Evolutionary conservation across 305 asterid species (phyloP), one percentile per base, ranked within the genome.

Genomic region (Euphrasia arctica): DNA sequence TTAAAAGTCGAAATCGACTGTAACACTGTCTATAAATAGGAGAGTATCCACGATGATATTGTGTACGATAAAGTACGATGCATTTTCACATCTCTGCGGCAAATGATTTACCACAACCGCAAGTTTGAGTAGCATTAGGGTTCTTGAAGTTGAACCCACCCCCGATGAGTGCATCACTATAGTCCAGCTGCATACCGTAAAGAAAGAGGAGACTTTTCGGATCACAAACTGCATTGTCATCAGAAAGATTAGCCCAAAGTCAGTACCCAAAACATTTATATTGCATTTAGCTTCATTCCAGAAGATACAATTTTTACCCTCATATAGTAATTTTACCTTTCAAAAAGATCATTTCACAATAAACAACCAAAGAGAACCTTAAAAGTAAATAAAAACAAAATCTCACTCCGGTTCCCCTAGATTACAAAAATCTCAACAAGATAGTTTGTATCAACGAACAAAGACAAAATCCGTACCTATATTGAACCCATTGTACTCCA

Each of bases 81-180:
- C 66, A 48, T 39, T 4, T 63, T 83, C 80, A 87, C 95, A 89
- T 87, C 75, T 85, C 91, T 0, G 98, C 95, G 58, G 87, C 76
- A 69, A 91, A 91, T 36, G 98, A 91, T 80, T 89, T 91, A 32
- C 98, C 98, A 73, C 98, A 91, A 28, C 98, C 96, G 55, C 98
- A 91, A 2, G 95, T 91, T 69, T 87, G 96, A n/a, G 95, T 86
- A 43, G 98, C 98, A 63, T 91, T 91, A 52, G 98, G 98, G 64
- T 91, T 91, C 80, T 78, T 86, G 87, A 88, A 91, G 74, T 88
- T 86, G 74, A 89, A 91, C 13, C 98, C 98, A 60, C 98, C 98
- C 1, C 98, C 98, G 12, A 89, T 91, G 71, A 91, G 95, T 43
- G 98, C 95, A 77, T 91, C 88, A 4, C 96, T 91, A 77, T 87